Evolutionary conservation across 2,329 filamentous ascomycete species (phyloP), one percentile per base, ranked within the genome.

Genomic region (Cordyceps pruinosa): DNA sequence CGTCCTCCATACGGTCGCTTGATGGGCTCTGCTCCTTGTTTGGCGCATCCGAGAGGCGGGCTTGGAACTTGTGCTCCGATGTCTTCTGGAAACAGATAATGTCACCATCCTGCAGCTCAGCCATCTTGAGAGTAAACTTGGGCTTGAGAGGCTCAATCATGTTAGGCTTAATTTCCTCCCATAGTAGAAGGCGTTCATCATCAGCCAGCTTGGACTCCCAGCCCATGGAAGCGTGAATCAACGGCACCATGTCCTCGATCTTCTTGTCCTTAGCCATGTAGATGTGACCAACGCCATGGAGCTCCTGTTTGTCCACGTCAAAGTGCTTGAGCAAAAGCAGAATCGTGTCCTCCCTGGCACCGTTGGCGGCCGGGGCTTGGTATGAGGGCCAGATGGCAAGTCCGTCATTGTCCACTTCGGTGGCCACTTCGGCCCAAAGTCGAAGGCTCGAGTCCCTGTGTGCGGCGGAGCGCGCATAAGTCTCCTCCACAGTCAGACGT

Each of bases 111-210:
- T 97, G 93, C 25, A 99, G 88, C 70, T 99, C 95, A 1, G 94
- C 94, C 59, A 89, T 86, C 63, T 91, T 89, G 59, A 99, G 80
- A 0, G 91, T 90, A 67, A 90, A 85, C 74, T 96, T 97, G 0
- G 87, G 82, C 73, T 97, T 97, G 77, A 99, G 87, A 7, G 83
- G 81, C 68, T 99, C 95, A 63, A 99, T 96, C 92, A 97, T 97
- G 59, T 85, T 89, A 52, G 92, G 91, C 73, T 97, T 99, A 73
- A 99, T 97, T 76, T 99, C 94, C 74, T 99, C 94, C 75, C 86
- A 97, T 23, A 99, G 81, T n/a, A 79, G 69, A 37, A 84, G 69
- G 66, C 80, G 82, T 59, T 86, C 83, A 6, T 82, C 80, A 1
- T 74, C 82, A 3, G 83, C 77, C 4, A 88, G 82, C 61, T 88